Evolutionary conservation across 2,329 filamentous ascomycete genomes (phyloP), one percentile per base, ranked within the genome.

Genomic region (Claviceps sorghi): DNA sequence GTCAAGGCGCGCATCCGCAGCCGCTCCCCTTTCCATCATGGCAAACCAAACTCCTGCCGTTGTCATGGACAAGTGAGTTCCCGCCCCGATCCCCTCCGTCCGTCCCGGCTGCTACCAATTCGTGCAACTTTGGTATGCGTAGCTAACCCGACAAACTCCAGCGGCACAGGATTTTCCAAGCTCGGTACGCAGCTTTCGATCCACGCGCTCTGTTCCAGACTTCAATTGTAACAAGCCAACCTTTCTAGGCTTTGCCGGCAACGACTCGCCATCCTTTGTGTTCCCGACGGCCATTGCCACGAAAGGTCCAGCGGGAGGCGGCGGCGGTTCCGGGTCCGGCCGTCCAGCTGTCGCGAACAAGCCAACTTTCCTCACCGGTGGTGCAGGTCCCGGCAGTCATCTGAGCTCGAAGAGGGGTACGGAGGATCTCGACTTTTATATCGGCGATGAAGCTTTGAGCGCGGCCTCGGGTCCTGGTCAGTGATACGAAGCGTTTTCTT

Each of bases 21-120:
- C 58, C 60, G 58, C 60, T 55, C 49, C 52, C 54, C 52, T 50
- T 38, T 7, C 58, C 62, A 62, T 54, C 62, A 98, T 98, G 93
- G 91, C 93, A 68, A 86, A 86, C 75, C 91, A 97, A 82, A 97
- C 93, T 69, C 93, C 93, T 65, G 93, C 93, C 87, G 93, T 98
- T 96, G 93, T 98, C 88, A 98, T 98, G 91, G 93, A 98, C 93
- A 98, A 98, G 93, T 96, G 84, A 74, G 88, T 79, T 64, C 72
- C 64, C 21, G 42, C 13, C 42, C 36, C 17, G 6, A 68, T 11
- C 3, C 64, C 64, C n/a, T 36, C 45, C n/a, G 21, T n/a, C 45
- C 21, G n/a, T 26, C 26, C 26, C 26, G 5, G 3, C 26, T 5
- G 26, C 59, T 59, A 55, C 56, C 56, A 43, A 59, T 54, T 60